phyloP scores from a whole-genome alignment of 2,329 filamentous ascomycete species.

The Fusarium neocosmosporiellum region DNA sequence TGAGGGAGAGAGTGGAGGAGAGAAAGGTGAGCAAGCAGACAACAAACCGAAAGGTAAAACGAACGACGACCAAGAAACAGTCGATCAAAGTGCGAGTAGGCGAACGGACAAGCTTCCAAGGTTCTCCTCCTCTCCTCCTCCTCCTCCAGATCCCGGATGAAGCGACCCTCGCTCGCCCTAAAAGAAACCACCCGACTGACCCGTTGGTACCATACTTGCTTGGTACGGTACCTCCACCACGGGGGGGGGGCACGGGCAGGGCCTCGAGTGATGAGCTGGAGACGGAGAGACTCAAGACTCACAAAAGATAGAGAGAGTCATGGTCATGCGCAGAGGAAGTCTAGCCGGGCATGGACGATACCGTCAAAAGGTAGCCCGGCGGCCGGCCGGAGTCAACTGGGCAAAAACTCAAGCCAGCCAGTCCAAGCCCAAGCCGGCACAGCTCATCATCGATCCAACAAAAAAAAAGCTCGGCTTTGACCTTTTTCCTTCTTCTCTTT shows the following conservation, averaged over 20 bases:
- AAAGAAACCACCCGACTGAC: slow-evolving; percentile 19
- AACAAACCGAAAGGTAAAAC: neutral
- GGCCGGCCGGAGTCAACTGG: neutral
- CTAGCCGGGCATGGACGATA: slow-evolving; percentile 19
- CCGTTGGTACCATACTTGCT: slow-evolving; percentile 8
- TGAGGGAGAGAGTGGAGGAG: neutral
- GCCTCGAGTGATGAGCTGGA: slow-evolving; percentile 13
- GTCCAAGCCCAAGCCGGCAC: slow-evolving; percentile 28
- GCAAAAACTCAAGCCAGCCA: slow-evolving; percentile 15
- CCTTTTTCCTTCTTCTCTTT: neutral
- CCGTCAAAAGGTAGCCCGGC: slow-evolving; percentile 20
- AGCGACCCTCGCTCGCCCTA: neutral
- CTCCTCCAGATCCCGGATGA: slow-evolving; percentile 1
- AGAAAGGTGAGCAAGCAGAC: neutral
- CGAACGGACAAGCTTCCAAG: slow-evolving; percentile 6
- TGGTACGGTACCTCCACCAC: slow-evolving; percentile 21
- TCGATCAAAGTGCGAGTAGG: neutral
- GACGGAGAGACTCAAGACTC: neutral
- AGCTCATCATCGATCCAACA: slow-evolving; percentile 29
- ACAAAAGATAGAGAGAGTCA: slow-evolving; percentile 2
- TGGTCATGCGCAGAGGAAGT: slow-evolving; percentile 34
- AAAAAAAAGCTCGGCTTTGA: neutral
- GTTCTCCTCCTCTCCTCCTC: neutral
- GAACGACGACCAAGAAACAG: neutral
- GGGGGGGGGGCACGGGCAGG: neutral